A percentile compares a stretch with the other conserved stretches of the same genome.
phyloP scores from a whole-genome alignment of 139 green algal genomes.

The Chlorella sp. region DNA sequence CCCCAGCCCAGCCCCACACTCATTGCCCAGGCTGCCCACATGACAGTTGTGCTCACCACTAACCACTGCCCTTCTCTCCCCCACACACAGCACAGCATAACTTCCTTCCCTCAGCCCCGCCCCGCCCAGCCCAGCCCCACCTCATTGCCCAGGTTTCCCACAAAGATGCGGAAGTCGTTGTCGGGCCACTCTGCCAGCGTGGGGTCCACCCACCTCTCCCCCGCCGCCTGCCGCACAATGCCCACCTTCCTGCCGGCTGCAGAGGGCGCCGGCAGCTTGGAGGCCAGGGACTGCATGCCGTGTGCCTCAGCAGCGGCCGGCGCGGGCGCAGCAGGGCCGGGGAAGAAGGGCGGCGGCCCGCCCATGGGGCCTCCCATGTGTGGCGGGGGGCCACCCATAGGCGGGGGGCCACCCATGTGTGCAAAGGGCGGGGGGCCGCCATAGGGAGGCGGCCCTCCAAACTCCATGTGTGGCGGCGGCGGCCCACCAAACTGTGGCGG shows the following conservation, averaged over 20 bases:
- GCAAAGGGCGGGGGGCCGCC: neutral
- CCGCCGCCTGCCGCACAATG: constrained; percentile 62
- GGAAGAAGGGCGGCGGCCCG: neutral
- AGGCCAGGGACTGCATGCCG: neutral
- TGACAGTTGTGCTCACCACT: neutral
- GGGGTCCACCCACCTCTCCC: constrained; percentile 79
- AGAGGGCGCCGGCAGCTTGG: neutral
- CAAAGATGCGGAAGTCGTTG: constrained; percentile 97
- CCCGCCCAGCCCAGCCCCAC: constrained; percentile 40
- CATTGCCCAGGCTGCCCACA: neutral
- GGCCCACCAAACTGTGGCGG: neutral
- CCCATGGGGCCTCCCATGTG: neutral
- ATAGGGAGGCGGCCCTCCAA: too few relatives aligned
- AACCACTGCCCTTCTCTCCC: neutral
- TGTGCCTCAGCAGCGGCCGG: neutral
- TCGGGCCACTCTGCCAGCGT: constrained; percentile 90
- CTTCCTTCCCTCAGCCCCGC: neutral
- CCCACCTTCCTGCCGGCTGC: constrained; percentile 36
- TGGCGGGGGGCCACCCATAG: neutral
- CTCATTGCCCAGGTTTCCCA: constrained; percentile 96
- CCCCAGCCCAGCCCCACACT: too few relatives aligned
- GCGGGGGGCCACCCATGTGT: neutral
- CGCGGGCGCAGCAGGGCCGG: neutral
- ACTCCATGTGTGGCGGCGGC: neutral
- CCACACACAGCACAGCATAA: neutral